A percentile compares a stretch with the other conserved stretches of the same genome.
Evolutionary conservation across 2,329 filamentous ascomycete genomes (phyloP).

Genomic region (Aspergillus pseudotamarii): DNA sequence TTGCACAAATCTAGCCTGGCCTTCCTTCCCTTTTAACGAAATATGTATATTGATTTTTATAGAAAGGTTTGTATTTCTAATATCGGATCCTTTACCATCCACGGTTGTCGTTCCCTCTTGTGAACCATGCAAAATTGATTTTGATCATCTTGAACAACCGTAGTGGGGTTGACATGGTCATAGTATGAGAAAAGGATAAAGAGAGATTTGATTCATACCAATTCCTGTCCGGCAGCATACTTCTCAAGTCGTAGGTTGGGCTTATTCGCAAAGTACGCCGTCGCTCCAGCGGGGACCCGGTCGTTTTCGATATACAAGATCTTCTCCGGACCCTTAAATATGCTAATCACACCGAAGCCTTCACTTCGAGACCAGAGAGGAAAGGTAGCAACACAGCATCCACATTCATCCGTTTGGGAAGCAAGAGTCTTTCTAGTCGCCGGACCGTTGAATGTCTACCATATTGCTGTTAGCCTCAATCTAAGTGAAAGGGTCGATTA

Average conservation of each 20-base stretch:
- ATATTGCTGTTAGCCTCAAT: not conserved
- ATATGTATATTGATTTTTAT: no score
- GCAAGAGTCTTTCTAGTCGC: constrained; percentile 7
- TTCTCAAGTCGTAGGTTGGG: constrained; percentile 44
- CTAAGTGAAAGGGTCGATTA: not conserved
- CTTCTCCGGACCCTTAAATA: not conserved
- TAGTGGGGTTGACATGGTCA: no score
- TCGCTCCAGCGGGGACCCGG: constrained; percentile 1
- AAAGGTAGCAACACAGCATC: not conserved
- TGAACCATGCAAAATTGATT: no score
- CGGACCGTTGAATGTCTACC: not conserved
- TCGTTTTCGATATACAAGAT: constrained; percentile 12
- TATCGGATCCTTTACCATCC: no score
- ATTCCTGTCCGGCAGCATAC: not conserved
- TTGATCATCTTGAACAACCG: no score
- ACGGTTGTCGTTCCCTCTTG: no score
- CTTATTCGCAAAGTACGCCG: constrained; percentile 7
- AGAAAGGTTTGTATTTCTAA: no score
- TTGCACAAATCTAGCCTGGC: no score
- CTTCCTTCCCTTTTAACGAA: no score
- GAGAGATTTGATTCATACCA: no score
- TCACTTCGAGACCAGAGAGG: constrained; percentile 11
- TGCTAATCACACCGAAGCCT: constrained; percentile 8
- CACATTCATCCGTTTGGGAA: not conserved
- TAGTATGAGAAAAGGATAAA: no score